These are phyloP conservation scores for Talaromyces wortmannii DNA, from an alignment of 495 filamentous ascomycete species.

Conservation along the genomic window DNA sequence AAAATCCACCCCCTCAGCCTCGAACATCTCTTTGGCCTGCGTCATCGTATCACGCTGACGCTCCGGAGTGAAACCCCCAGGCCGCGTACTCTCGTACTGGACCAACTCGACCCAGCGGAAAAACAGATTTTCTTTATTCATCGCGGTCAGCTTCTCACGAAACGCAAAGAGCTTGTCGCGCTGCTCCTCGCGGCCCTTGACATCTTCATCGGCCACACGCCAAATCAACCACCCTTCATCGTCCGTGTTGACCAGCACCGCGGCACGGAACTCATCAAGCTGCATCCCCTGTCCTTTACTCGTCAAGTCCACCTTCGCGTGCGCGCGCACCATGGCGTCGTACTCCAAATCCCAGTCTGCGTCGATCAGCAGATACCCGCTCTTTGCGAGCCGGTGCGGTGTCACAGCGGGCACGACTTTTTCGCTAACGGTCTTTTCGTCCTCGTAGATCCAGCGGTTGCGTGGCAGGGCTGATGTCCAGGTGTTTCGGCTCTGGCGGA, in stretches of 20 bases:
- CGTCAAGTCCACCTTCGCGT: conserved; percentile 45
- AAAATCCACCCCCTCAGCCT: conserved; percentile 64
- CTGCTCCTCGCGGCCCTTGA: conserved; percentile 32
- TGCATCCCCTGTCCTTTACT: conserved; percentile 40
- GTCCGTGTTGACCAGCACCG: conserved; percentile 59
- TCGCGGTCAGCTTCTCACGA: conserved; percentile 57
- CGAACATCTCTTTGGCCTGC: conserved; percentile 63
- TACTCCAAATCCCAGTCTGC: conserved; percentile 80
- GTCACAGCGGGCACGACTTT: conserved; percentile 58
- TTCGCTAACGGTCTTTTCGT: conserved; percentile 37
- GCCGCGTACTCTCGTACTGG: conserved; percentile 69
- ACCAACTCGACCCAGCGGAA: conserved; percentile 81
- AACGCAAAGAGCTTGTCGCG: conserved; percentile 62
- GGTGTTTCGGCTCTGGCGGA: conserved; percentile 52
- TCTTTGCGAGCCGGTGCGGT: conserved; percentile 57
- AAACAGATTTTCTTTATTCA: conserved; percentile 80
- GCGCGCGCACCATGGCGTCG: conserved; percentile 61
- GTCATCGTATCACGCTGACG: conserved; percentile 57
- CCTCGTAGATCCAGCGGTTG: conserved; percentile 35
- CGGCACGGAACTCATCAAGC: conserved; percentile 49
- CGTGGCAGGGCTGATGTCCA: conserved; percentile 29
- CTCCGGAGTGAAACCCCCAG: conserved; percentile 66
- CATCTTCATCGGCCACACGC: conserved; percentile 45
- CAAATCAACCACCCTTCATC: conserved; percentile 59
- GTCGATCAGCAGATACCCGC: conserved; percentile 73